phyloP scores from a whole-genome alignment of 306 rosid species.

The Hippophae rhamnoides region DNA sequence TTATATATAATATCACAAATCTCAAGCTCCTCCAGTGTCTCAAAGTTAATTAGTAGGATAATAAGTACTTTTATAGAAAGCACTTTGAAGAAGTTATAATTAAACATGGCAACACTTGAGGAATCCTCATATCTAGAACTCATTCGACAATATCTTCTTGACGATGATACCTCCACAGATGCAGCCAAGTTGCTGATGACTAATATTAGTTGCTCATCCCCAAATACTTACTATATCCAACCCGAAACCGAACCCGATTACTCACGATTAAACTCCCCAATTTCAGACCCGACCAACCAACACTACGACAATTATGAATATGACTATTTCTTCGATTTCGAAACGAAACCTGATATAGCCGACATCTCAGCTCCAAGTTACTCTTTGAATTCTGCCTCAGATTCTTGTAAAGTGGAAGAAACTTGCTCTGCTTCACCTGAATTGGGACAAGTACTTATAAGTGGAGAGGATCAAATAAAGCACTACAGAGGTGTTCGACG shows the following conservation, averaged over 20 bases:
- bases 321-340: background rate
- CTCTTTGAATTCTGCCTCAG: background rate
- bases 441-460: no score
- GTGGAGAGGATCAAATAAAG: slow-evolving; percentile 9
- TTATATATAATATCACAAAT: no score
- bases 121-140: slow-evolving; percentile 27
- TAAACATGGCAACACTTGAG: slow-evolving; percentile 8
- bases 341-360: slow-evolving; percentile 20
- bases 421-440: background rate
- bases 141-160: slow-evolving; percentile 31
- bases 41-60: no score
- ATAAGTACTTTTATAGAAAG: no score
- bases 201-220: background rate
- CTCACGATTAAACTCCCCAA: background rate
- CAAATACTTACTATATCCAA: background rate
- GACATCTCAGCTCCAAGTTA: slow-evolving; percentile 1
- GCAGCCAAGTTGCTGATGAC: background rate
- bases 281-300: slow-evolving; percentile 12
- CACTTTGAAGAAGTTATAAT: background rate
- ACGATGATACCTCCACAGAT: slow-evolving; percentile 24
- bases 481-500: slow-evolving; percentile 70
- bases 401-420: background rate
- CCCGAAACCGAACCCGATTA: slow-evolving; percentile 31
- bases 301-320: slow-evolving; percentile 1
- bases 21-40: no score